Evolutionary conservation across 2,329 filamentous ascomycete species (phyloP).

Genomic region (Xylariales sp.): DNA sequence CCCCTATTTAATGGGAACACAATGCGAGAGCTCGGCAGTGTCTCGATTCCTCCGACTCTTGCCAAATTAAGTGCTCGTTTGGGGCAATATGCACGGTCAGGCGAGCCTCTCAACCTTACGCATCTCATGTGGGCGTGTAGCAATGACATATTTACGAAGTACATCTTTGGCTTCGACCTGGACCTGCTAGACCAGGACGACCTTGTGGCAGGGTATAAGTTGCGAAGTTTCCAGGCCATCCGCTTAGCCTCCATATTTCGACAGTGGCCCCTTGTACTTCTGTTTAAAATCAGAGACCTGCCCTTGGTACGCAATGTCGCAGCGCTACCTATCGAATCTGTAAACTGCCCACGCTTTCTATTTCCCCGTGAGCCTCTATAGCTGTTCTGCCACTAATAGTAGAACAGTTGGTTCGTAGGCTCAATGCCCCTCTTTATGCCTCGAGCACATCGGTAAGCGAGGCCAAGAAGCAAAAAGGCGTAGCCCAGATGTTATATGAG

Average conservation of each 20-base stretch:
- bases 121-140: conserved; percentile 2
- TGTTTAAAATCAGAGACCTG: conserved; percentile 1
- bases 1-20: conserved; percentile 2
- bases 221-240: conserved; percentile 1
- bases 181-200: neutral
- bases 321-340: conserved; percentile 1
- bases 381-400: neutral
- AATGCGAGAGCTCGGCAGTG: neutral
- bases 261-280: conserved; percentile 1
- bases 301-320: neutral
- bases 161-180: conserved; percentile 3
- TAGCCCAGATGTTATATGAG: neutral
- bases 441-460: neutral
- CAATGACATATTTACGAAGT: conserved; percentile 3
- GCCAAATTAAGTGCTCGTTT: neutral
- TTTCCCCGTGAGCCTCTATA: neutral
- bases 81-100: neutral
- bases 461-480: neutral
- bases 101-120: conserved; percentile 2
- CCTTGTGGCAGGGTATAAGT: neutral
- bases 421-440: neutral
- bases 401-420: neutral
- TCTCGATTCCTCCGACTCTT: neutral
- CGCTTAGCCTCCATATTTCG: conserved; percentile 1
- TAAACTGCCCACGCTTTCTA: neutral